Evolutionary conservation across 495 filamentous ascomycete genomes (phyloP), one percentile per base, ranked within the genome.

Genomic region (Aspergillus heteromorphus): DNA sequence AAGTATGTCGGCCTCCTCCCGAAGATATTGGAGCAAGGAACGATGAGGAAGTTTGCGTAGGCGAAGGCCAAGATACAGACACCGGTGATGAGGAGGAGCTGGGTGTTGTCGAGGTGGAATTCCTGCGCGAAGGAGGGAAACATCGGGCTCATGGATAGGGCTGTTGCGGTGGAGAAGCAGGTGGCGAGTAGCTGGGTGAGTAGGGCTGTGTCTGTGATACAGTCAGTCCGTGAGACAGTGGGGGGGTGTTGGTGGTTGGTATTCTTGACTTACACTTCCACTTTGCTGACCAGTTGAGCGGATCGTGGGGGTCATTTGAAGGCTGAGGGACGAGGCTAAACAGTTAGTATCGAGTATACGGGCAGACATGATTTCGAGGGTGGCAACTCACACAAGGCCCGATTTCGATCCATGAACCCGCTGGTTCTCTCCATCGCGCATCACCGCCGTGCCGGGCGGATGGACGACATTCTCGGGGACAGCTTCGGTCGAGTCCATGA

Each of bases 1-100:
- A 85, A 66, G 55, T 75, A 74, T 23, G 79, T 78, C 1, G 74
- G 70, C 4, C 81, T 74, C 4, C 82, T 73, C 17, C 81, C 81
- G 50, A 81, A 79, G 40, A 74, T 69, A 8, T 75, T 77, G 47
- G 77, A 78, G 3, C 76, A 68, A 2, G 80, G 79, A 47, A 81
- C 77, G 64, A 75, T 76, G 48, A 83, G 59, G 58, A 81, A 81
- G 52, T 82, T 82, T 11, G 73, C 71, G 50, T 76, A 81, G 0
- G 79, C 80, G 0, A 82, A 68, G 1, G 78, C 77, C 40, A 82
- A 61, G 42, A 82, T 78, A 49, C 73, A 75, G 4, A 75, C 72
- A 5, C 80, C 79, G 27, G 76, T 79, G 45, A 81, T 69, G 51
- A 79, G 70, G 30, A 72, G 71, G 17, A 79, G 71, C 29, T 76